phyloP scores from a whole-genome alignment of 2,329 filamentous ascomycete genomes.

The Trichoderma endophyticum region DNA sequence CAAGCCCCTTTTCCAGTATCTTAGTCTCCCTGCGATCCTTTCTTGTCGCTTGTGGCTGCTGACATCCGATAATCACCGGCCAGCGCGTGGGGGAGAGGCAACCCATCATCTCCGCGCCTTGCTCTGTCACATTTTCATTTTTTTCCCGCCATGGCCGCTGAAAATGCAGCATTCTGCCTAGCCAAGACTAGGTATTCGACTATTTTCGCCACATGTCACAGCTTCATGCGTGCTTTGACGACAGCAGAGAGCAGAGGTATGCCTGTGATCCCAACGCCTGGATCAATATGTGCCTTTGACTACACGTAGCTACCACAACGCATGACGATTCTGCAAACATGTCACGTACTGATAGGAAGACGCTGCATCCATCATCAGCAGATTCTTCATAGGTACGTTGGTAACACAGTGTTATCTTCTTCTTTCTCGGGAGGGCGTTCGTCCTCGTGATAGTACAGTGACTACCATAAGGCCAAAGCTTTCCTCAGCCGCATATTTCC shows the following conservation, averaged over 20 bases:
- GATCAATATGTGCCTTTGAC: not conserved
- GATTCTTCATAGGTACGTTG: not conserved
- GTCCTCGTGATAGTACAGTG: not conserved
- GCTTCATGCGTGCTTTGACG: not conserved
- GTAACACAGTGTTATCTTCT: not conserved
- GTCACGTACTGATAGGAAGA: not conserved
- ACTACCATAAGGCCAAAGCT: constrained; percentile 12
- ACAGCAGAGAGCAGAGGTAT: no score
- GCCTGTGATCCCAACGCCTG: not conserved
- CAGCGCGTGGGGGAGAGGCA: not conserved
- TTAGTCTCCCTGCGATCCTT: not conserved
- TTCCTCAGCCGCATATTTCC: constrained; percentile 6
- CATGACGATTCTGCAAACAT: not conserved
- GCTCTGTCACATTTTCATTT: not conserved
- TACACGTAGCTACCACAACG: not conserved
- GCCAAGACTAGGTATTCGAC: not conserved
- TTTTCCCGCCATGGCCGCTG: not conserved
- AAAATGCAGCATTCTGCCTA: not conserved
- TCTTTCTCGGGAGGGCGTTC: not conserved
- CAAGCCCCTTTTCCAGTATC: not conserved
- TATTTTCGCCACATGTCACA: not conserved
- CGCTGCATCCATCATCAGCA: not conserved
- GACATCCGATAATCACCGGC: not conserved
- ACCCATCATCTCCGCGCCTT: not conserved
- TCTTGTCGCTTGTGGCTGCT: not conserved